These are phyloP conservation scores for Tricholoma matsutake DNA, from an alignment of 768 basidiomycete species.

Conservation along the genomic window DNA sequence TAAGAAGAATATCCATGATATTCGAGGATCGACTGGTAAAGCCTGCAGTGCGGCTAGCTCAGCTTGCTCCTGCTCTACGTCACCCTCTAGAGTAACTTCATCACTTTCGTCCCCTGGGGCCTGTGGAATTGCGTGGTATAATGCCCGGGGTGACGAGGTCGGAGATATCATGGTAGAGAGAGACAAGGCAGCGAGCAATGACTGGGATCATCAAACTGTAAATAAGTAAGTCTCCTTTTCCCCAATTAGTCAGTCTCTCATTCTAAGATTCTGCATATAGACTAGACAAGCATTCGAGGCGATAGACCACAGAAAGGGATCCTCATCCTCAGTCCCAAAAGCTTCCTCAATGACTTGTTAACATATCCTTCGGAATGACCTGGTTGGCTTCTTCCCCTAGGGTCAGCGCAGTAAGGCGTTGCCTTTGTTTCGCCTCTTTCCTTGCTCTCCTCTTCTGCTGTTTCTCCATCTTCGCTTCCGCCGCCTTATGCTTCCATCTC, in stretches of 20 bases:
- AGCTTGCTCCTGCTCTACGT: constrained; percentile 21
- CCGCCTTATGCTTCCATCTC: constrained; percentile 48
- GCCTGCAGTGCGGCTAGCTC: constrained; percentile 18
- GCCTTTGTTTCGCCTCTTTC: constrained; percentile 50
- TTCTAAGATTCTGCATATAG: not conserved
- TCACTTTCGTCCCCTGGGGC: constrained; percentile 29
- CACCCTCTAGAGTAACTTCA: constrained; percentile 17
- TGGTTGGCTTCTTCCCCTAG: constrained; percentile 59
- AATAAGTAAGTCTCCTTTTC: not conserved
- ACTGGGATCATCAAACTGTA: too few relatives aligned
- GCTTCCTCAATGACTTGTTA: not conserved
- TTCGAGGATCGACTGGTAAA: constrained; percentile 37
- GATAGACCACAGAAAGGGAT: too few relatives aligned
- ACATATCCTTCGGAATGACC: constrained; percentile 41
- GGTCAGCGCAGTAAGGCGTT: constrained; percentile 52
- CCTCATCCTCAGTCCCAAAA: too few relatives aligned
- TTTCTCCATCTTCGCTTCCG: constrained; percentile 49
- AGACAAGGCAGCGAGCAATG: not conserved
- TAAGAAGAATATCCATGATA: constrained; percentile 61
- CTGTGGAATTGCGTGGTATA: constrained; percentile 46
- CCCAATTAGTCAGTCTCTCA: not conserved
- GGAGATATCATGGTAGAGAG: constrained; percentile 19
- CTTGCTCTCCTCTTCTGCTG: constrained; percentile 54
- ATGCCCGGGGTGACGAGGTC: constrained; percentile 31
- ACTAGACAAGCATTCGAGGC: too few relatives aligned